Evolutionary conservation across 805 yeast species (phyloP).

Genomic region (Spathaspora boniae): DNA sequence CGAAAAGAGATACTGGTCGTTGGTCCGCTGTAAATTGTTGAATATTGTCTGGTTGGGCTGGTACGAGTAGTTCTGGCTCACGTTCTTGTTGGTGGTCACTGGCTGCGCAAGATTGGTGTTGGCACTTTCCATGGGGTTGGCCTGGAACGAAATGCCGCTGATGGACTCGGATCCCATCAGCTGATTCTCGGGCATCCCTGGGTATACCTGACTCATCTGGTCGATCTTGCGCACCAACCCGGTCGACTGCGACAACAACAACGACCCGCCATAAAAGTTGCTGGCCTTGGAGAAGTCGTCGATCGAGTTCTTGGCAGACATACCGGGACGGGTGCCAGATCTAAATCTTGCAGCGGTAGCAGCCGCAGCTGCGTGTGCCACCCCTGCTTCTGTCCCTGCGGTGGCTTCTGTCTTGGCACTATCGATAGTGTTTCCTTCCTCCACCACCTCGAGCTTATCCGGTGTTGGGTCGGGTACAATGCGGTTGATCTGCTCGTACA

Average conservation of each 20-base stretch:
- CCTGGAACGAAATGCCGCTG: slow-evolving; percentile 32
- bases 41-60: slow-evolving; percentile 42
- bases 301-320: slow-evolving; percentile 20
- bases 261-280: slow-evolving; percentile 41
- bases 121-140: slow-evolving; percentile 21
- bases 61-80: slow-evolving; percentile 33
- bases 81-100: slow-evolving; percentile 28
- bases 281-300: slow-evolving; percentile 23
- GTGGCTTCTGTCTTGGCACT: no score
- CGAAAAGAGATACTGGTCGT: slow-evolving; percentile 28
- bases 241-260: slow-evolving; percentile 41
- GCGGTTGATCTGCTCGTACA: slow-evolving; percentile 10
- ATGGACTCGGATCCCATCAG: slow-evolving; percentile 16
- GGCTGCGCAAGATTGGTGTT: slow-evolving; percentile 25
- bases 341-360: neutral
- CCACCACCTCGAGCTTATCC: no score
- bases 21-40: slow-evolving; percentile 39
- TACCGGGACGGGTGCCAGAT: slow-evolving; percentile 2
- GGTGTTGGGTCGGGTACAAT: slow-evolving; percentile 9
- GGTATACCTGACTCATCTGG: slow-evolving; percentile 7
- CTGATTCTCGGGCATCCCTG: neutral
- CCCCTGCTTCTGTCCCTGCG: neutral
- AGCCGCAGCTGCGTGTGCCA: slow-evolving; percentile 1
- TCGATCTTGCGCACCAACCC: slow-evolving; percentile 37
- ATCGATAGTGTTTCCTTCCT: slow-evolving; percentile 6